phyloP scores from a whole-genome alignment of 1,284 basidiomycete genomes.

The Leucoagaricus sp. region DNA sequence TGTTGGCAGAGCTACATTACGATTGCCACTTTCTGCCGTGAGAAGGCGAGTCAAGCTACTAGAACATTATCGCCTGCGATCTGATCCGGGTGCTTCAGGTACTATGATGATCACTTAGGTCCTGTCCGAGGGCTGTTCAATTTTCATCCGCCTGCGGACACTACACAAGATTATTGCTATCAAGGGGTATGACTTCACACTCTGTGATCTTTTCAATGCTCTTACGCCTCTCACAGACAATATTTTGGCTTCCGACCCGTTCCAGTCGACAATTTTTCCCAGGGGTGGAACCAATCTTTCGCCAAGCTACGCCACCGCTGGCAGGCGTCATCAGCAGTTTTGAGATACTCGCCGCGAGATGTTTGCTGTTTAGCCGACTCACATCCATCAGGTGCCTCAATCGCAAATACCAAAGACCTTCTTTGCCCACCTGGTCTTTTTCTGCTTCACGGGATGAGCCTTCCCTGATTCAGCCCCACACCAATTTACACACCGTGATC shows the following conservation, averaged over 20 bases:
- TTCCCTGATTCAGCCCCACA: slow-evolving; percentile 12
- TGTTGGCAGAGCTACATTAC: slow-evolving; percentile 27
- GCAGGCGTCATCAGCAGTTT: slow-evolving; percentile 27
- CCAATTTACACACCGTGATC: slow-evolving; percentile 6
- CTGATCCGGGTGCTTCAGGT: slow-evolving; percentile 30
- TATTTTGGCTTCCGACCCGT: slow-evolving; percentile 50
- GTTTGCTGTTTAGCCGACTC: slow-evolving; percentile 33
- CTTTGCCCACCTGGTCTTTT: slow-evolving; percentile 23
- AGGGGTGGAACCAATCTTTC: slow-evolving; percentile 16
- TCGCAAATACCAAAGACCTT: slow-evolving; percentile 12
- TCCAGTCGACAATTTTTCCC: slow-evolving; percentile 12
- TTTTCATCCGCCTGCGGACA: slow-evolving; percentile 27
- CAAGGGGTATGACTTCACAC: slow-evolving; percentile 36
- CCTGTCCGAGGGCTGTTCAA: slow-evolving; percentile 39
- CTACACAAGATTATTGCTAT: slow-evolving; percentile 28
- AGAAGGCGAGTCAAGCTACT: slow-evolving; percentile 26
- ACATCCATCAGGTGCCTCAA: slow-evolving; percentile 19
- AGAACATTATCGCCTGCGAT: neutral
- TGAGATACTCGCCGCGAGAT: slow-evolving; percentile 25
- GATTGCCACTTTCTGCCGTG: slow-evolving; percentile 30
- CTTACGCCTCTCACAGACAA: slow-evolving; percentile 34
- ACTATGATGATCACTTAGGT: slow-evolving; percentile 41
- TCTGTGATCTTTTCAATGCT: neutral
- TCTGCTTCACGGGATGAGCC: slow-evolving; percentile 16
- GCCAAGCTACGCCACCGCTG: slow-evolving; percentile 10